These are phyloP conservation scores for Picochlorum sp. DNA, from an alignment of 139 green algal genomes.

Conservation along the genomic window DNA sequence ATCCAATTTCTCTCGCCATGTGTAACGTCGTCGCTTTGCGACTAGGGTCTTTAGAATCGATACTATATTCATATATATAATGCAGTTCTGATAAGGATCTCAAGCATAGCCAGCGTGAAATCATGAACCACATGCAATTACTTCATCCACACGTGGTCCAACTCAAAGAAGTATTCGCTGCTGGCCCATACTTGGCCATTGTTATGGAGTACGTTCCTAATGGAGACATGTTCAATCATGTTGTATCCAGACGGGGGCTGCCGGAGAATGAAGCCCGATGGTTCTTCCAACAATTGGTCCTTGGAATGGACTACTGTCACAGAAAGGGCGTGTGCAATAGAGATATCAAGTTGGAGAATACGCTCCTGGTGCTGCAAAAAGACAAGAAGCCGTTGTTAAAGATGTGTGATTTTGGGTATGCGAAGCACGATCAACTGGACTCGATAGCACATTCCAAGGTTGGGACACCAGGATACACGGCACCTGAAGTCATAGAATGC, in stretches of 20 bases:
- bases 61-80: not conserved
- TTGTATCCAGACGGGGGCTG: conserved; percentile 33
- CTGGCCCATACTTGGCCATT: conserved; percentile 52
- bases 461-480: conserved; percentile 50
- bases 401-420: conserved; percentile 90
- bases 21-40: no score
- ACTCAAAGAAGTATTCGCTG: conserved; percentile 34
- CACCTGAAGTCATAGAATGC: conserved; percentile 41
- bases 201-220: conserved; percentile 75
- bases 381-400: conserved; percentile 61
- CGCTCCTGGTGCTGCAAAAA: conserved; percentile 39
- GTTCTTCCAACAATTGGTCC: conserved; percentile 56
- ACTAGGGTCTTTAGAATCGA: not conserved
- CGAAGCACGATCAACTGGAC: conserved; percentile 64
- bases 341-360: conserved; percentile 80
- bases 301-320: conserved; percentile 53
- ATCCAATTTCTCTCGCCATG: no score
- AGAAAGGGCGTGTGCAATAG: conserved; percentile 57
- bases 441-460: conserved; percentile 43
- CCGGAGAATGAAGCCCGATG: conserved; percentile 43
- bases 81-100: conserved; percentile 22
- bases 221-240: conserved; percentile 60
- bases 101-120: conserved; percentile 39
- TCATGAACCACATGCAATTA: conserved; percentile 51
- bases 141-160: conserved; percentile 55